Percentiles rank a stretch among this genome's conserved stretches.
Evolutionary conservation across 2,329 filamentous ascomycete species (phyloP).

Genomic region (Claviceps lovelessii): DNA sequence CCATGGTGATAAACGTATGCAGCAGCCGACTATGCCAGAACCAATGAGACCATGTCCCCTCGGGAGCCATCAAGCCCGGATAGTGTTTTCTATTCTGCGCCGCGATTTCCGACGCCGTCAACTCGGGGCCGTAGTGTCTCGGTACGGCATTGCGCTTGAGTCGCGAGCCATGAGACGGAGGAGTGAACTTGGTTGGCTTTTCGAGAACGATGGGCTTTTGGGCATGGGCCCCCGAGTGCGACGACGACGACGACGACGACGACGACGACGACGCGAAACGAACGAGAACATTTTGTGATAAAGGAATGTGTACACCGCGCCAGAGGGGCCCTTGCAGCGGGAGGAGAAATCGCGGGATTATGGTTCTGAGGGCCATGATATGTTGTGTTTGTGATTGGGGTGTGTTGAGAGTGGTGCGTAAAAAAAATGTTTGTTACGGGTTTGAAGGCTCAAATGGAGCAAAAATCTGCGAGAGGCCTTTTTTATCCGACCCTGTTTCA

Average conservation of each 20-base stretch:
- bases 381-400: background rate
- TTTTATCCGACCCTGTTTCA: background rate
- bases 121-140: constrained; percentile 59
- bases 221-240: constrained; percentile 3
- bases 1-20: constrained; percentile 73
- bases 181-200: constrained; percentile 79
- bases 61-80: constrained; percentile 75
- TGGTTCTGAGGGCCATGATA: constrained; percentile 32
- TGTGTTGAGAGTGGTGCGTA: background rate
- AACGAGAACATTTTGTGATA: constrained; percentile 21
- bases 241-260: constrained; percentile 2
- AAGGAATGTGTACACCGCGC: constrained; percentile 26
- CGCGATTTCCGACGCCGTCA: constrained; percentile 50
- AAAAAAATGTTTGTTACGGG: background rate
- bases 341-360: constrained; percentile 55
- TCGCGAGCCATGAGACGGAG: constrained; percentile 72
- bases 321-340: constrained; percentile 45
- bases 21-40: constrained; percentile 65
- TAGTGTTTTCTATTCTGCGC: constrained; percentile 60
- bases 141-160: constrained; percentile 42
- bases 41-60: constrained; percentile 70
- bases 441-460: background rate
- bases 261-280: constrained; percentile 18
- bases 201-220: constrained; percentile 56
- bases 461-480: background rate